These are phyloP conservation scores for Glonium stellatum DNA, from an alignment of 495 filamentous ascomycete species.

Conservation along the genomic window DNA sequence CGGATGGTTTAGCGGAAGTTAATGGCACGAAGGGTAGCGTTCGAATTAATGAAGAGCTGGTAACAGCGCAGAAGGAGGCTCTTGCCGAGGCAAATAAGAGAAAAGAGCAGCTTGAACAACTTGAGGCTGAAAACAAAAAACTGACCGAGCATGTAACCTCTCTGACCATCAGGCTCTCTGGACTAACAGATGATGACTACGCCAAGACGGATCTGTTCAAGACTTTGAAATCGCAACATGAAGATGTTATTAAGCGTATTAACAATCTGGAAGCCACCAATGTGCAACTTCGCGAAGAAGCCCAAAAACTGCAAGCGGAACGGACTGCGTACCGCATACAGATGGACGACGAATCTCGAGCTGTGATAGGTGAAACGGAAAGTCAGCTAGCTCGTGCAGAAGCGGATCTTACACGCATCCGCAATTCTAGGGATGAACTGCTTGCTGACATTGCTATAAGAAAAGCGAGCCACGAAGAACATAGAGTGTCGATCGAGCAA, in stretches of 20 bases:
- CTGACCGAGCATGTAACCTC: conserved; percentile 73
- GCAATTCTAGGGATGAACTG: conserved; percentile 74
- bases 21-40: conserved; percentile 42
- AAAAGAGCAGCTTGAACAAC: conserved; percentile 75
- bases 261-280: conserved; percentile 90
- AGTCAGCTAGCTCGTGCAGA: conserved; percentile 73
- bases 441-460: conserved; percentile 73
- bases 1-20: conserved; percentile 51
- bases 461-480: conserved; percentile 70
- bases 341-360: conserved; percentile 70
- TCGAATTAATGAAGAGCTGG: conserved; percentile 47
- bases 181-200: conserved; percentile 86
- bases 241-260: conserved; percentile 83
- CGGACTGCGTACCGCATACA: conserved; percentile 71
- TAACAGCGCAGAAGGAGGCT: conserved; percentile 66
- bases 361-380: conserved; percentile 64
- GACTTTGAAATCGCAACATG: conserved; percentile 76
- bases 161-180: conserved; percentile 55
- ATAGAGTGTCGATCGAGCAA: conserved; percentile 58
- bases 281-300: conserved; percentile 74
- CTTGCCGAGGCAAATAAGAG: conserved; percentile 67
- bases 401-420: conserved; percentile 75
- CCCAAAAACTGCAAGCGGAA: conserved; percentile 76
- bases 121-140: conserved; percentile 71
- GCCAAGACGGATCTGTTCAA: conserved; percentile 89